Base-by-base conservation (phyloP, 2,329 filamentous ascomycete genomes). In the Ophiostoma piceae region DNA sequence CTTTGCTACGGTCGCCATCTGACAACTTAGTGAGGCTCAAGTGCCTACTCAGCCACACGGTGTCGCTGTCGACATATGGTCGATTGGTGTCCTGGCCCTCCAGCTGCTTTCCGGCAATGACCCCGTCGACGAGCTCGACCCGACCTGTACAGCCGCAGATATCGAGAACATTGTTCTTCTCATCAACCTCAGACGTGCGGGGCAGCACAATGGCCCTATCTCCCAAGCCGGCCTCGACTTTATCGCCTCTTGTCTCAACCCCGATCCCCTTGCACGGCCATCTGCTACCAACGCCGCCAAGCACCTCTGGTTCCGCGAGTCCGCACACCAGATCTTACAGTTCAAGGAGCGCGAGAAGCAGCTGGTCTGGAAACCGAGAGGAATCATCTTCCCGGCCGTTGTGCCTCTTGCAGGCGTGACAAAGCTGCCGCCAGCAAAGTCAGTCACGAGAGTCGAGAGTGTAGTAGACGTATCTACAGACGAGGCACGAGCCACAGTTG, bases 31-130 rank as follows among this genome's bases (percentile, higher is more conserved):
- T 1, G 83, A 85, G 74, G 74, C 82, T 16, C 71, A 73, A 66
- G 74, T 16, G 37, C 72, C 72, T 1, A 69, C 71, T 2, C 67
- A 66, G 1, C 43, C 76, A 74, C 76, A 84, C 75, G 68, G 74
- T 72, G 19, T 79, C 69, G 68, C 78, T 0, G 81, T 84, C 6
- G 84, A 86, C 71, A 81, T 86, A 29, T 86, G 84, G 84, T 81
- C 84, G 3, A 74, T 86, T 19, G 84, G 84, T 0, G 78, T 85
- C 68, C 77, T 86, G 3, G 74, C 78, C 0, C 71, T 85, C 0
- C 77, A 77, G 60, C 71, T 79, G 7, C 66, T 77, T 11, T 68
- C 73, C 1, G 75, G 76, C 2, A 72, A 71, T 37, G 71, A 78
- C 29, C 69, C 35, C 1, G 7, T 71, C 8, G 67, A 74, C 11